phyloP scores from a whole-genome alignment of 805 yeast species.

The Cyberlindnera xishuangbannaensis region DNA sequence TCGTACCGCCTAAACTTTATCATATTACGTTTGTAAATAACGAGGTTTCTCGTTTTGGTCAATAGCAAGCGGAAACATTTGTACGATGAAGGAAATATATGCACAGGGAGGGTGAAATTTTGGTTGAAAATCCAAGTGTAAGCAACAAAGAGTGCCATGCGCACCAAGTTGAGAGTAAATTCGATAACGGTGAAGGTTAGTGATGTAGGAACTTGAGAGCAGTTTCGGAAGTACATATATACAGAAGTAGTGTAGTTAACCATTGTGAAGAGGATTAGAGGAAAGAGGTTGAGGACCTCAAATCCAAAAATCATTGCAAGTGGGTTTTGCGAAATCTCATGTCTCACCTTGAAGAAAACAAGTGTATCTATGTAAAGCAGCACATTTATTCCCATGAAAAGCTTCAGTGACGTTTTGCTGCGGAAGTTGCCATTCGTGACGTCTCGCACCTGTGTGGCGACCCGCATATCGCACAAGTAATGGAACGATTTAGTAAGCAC shows the following conservation, averaged over 20 bases:
- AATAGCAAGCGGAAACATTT: constrained; percentile 19
- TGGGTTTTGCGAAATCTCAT: constrained; percentile 5
- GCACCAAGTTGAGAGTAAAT: constrained; percentile 8
- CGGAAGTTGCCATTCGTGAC: constrained; percentile 4
- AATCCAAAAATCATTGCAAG: constrained; percentile 15
- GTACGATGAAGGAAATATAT: constrained; percentile 15
- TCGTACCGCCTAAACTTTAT: constrained; percentile 7
- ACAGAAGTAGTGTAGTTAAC: constrained; percentile 7
- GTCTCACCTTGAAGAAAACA: constrained; percentile 3
- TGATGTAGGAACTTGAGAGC: constrained; percentile 1
- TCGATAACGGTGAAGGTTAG: constrained; percentile 6
- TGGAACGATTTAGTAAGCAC: constrained; percentile 19
- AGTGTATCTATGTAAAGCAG: constrained; percentile 7
- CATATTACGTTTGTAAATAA: constrained; percentile 10
- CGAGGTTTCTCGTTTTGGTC: constrained; percentile 14
- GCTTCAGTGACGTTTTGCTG: background rate
- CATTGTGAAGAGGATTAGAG: constrained; percentile 11
- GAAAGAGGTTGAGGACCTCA: constrained; percentile 17
- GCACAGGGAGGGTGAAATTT: constrained; percentile 10
- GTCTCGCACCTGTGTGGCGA: constrained; percentile 3
- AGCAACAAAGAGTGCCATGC: constrained; percentile 11
- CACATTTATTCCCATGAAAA: constrained; percentile 8
- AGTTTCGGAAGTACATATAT: constrained; percentile 1
- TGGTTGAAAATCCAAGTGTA: constrained; percentile 15
- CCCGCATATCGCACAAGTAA: constrained; percentile 15